Conservation (phyloP, 2,329 filamentous ascomycete species). For the Gaeumannomyces sp. region DNA sequence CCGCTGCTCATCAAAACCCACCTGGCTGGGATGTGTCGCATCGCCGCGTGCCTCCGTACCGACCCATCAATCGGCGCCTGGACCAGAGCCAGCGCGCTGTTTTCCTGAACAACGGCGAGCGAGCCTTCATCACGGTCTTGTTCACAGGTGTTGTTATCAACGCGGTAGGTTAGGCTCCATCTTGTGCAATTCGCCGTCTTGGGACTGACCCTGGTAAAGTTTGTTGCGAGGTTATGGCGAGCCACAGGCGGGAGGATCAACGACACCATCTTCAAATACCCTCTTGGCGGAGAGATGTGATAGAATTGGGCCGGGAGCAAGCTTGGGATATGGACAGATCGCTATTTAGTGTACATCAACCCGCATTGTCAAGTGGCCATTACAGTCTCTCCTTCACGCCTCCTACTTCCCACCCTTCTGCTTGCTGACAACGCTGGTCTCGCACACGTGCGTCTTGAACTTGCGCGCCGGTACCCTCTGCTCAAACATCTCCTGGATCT, state of each 20-base stretch:
- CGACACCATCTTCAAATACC: constrained; percentile 40
- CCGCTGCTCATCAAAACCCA: constrained; percentile 13
- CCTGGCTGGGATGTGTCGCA: constrained; percentile 17
- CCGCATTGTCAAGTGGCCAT: background rate
- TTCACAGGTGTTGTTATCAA: constrained; percentile 18
- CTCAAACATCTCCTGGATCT: constrained; percentile 19
- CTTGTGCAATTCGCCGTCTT: background rate
- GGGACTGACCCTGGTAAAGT: background rate
- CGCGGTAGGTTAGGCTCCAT: constrained; percentile 11
- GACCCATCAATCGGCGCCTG: constrained; percentile 17
- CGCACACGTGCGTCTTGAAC: constrained; percentile 5
- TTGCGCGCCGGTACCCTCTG: constrained; percentile 14
- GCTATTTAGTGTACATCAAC: background rate
- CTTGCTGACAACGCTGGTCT: background rate
- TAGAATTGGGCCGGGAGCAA: background rate
- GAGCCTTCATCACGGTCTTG: constrained; percentile 19
- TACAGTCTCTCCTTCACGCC: too few species aligned
- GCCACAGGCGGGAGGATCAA: constrained; percentile 41
- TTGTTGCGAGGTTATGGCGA: constrained; percentile 35
- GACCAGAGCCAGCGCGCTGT: constrained; percentile 17
- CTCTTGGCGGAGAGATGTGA: constrained; percentile 45
- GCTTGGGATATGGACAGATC: background rate
- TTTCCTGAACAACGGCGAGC: constrained; percentile 16
- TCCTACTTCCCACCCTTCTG: background rate
- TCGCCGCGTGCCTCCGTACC: constrained; percentile 19